Evolutionary conservation across 306 rosid genomes (phyloP), one percentile per base, ranked within the genome.

Genomic region (Quercus aquifolioides): DNA sequence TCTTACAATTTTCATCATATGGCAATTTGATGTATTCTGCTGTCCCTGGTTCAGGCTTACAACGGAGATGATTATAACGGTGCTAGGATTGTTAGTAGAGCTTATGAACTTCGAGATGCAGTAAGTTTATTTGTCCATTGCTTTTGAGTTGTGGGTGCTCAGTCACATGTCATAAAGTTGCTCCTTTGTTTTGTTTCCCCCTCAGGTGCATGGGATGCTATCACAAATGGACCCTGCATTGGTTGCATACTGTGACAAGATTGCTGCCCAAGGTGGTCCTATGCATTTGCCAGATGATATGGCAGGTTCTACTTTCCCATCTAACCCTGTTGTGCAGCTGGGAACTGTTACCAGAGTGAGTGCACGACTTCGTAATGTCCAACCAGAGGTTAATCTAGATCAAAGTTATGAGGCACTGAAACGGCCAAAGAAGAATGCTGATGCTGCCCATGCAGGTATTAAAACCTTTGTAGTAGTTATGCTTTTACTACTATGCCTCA

Each of bases 171-270:
- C 20, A 80, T 84, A 87, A 60, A 46, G 30, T 76, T 43, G 68
- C 57, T 77, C 38, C 76, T 69, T 76, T 49, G 54, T 49, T 65
- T 74, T n/a, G 51, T 62, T 49, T 58, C 41, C 5, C 73, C 67
- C 18, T 55, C 83, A 92, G 99, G 99, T 95, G 78, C 90, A 92
- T 13, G 99, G 99, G 57, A 95, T 95, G 99, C 91, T 95, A 71
- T 85, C 99, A 59, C 99, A 95, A 85, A 95, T 95, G 97, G 99
- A 95, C 84, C 98, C 94, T 43, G 98, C 98, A 17, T 86, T 95
- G 80, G 84, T 85, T 81, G 91, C 91, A 71, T 90, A 80, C 79
- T 95, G 99, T 60, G 99, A 95, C 80, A 92, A 92, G 91, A 89
- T 95, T 82, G 90, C 90, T 74, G 85, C 89, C 77, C 87, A 95